Evolutionary conservation across 2,329 filamentous ascomycete genomes (phyloP).

Genomic region (Nemania sp.): DNA sequence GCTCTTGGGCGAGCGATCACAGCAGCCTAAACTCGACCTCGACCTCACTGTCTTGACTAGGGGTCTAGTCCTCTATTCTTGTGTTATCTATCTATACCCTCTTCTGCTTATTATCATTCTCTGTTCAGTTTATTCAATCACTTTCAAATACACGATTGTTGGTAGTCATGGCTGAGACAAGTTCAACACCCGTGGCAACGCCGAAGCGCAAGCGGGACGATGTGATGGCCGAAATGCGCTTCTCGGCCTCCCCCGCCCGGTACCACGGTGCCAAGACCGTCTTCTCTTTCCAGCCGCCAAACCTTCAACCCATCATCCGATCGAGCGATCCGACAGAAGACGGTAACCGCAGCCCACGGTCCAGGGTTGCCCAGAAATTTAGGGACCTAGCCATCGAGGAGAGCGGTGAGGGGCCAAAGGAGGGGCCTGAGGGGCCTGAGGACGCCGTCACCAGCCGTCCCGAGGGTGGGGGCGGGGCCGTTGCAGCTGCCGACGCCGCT

Average conservation of each 20-base stretch:
- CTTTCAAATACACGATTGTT: too few species aligned
- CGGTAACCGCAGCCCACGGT: constrained; percentile 56
- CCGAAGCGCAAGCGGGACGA: constrained; percentile 53
- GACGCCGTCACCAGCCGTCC: constrained; percentile 26
- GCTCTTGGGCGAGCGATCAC: neutral
- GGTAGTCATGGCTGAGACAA: constrained; percentile 29
- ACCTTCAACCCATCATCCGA: constrained; percentile 21
- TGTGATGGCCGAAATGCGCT: constrained; percentile 34
- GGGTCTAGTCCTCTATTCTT: neutral
- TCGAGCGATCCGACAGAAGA: constrained; percentile 41
- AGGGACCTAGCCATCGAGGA: constrained; percentile 50
- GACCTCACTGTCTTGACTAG: too few species aligned
- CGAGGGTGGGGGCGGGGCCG: constrained; percentile 50
- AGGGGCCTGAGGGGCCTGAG: too few species aligned
- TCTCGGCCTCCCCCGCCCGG: constrained; percentile 36
- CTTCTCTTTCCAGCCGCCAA: constrained; percentile 52
- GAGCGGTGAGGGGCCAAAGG: constrained; percentile 11
- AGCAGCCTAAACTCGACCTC: too few species aligned
- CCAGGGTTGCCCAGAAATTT: constrained; percentile 56
- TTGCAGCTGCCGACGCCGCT: constrained; percentile 24
- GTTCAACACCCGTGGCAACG: constrained; percentile 38
- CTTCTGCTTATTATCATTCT: neutral
- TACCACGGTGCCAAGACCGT: constrained; percentile 28
- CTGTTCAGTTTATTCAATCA: neutral
- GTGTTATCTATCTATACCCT: neutral